Evolutionary conservation across 495 filamentous ascomycete genomes (phyloP).

Genomic region (Penicillium alfredii): DNA sequence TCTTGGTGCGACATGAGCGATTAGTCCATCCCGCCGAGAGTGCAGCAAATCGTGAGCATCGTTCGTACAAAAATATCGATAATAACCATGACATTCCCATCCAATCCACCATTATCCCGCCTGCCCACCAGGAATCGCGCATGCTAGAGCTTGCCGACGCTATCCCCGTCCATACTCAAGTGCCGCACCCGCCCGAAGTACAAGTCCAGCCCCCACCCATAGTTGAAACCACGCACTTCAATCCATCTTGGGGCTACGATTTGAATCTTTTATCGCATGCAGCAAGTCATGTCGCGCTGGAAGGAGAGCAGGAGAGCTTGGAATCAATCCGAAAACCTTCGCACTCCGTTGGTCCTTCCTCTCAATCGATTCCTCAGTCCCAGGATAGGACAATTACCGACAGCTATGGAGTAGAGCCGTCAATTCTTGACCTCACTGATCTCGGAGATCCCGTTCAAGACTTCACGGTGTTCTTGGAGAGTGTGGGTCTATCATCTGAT

Average conservation of each 20-base stretch:
- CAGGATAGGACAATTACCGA: slow-evolving; percentile 41
- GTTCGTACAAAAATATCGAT: slow-evolving; percentile 23
- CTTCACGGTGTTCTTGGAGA: slow-evolving; percentile 46
- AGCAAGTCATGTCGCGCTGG: slow-evolving; percentile 45
- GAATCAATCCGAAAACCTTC: slow-evolving; percentile 40
- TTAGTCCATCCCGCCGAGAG: slow-evolving; percentile 62
- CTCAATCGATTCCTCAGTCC: slow-evolving; percentile 29
- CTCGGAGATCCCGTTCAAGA: slow-evolving; percentile 46
- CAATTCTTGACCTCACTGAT: slow-evolving; percentile 41
- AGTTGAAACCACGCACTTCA: slow-evolving; percentile 42
- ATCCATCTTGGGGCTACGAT: slow-evolving; percentile 48
- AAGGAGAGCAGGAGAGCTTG: slow-evolving; percentile 41
- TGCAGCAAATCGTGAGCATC: slow-evolving; percentile 41
- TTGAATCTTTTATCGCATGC: slow-evolving; percentile 46
- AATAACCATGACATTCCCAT: slow-evolving; percentile 33
- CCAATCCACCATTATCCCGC: slow-evolving; percentile 35
- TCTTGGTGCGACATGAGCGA: slow-evolving; percentile 67
- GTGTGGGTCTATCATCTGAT: slow-evolving; percentile 45
- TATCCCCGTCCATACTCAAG: slow-evolving; percentile 37
- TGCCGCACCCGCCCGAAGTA: slow-evolving; percentile 33
- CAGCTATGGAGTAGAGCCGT: slow-evolving; percentile 44
- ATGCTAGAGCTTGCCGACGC: slow-evolving; percentile 46
- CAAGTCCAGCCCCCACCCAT: slow-evolving; percentile 39
- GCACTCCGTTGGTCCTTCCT: slow-evolving; percentile 22
- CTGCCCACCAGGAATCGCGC: slow-evolving; percentile 40